Conservation (phyloP, 2,329 filamentous ascomycete genomes). For the Mycosphaerella sp. region DNA sequence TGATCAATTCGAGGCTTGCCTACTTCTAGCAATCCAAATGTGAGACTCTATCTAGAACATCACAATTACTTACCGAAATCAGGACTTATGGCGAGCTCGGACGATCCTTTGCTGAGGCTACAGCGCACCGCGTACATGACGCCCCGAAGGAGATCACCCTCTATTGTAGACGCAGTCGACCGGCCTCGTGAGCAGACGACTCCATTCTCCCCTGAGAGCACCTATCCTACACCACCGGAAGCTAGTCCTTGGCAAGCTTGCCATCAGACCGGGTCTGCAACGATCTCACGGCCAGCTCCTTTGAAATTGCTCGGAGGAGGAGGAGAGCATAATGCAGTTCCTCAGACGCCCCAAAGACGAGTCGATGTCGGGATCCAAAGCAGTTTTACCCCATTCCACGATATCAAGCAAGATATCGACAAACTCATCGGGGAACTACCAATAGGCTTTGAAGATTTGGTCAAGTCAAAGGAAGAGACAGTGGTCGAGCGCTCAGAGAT, state of each 20-base stretch:
- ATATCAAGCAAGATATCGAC: conserved; percentile 6
- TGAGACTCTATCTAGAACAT: too few relatives aligned
- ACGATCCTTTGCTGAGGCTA: too few relatives aligned
- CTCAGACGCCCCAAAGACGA: background rate
- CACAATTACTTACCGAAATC: too few relatives aligned
- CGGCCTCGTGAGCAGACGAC: too few relatives aligned
- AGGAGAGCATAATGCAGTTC: background rate
- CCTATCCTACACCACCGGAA: conserved; percentile 2
- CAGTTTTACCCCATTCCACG: conserved; percentile 4
- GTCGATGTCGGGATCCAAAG: background rate
- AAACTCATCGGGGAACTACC: background rate
- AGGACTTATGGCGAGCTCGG: too few relatives aligned
- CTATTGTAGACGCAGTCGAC: background rate
- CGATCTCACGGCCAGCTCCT: background rate
- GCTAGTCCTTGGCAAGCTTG: background rate
- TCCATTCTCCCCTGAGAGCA: background rate
- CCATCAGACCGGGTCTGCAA: background rate
- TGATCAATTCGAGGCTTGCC: too few relatives aligned
- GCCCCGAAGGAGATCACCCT: background rate
- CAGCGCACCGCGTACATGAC: background rate
- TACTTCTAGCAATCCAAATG: too few relatives aligned
- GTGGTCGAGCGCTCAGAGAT: background rate
- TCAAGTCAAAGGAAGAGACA: background rate
- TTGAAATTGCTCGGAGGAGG: background rate
- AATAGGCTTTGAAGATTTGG: background rate